Conservation (phyloP, 768 basidiomycete species). For the Hortiboletus campestris region DNA sequence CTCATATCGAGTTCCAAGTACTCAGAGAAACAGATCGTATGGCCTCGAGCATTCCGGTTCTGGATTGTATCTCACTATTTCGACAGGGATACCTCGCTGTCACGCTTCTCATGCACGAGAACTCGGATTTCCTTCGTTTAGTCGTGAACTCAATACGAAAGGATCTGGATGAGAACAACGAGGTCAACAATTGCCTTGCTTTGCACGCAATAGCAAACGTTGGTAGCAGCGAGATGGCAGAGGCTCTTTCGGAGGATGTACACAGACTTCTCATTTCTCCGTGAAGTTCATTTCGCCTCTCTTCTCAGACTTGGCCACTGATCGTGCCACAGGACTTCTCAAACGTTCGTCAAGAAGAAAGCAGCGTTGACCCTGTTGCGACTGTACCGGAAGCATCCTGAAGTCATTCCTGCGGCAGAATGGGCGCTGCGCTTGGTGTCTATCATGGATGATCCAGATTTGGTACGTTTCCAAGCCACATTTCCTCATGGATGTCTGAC, state of each 20-base stretch:
- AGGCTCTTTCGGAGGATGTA: slow-evolving; percentile 89
- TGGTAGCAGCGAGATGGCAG: slow-evolving; percentile 97
- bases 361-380: slow-evolving; percentile 91
- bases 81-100: slow-evolving; percentile 93
- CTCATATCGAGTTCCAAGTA: slow-evolving; percentile 94
- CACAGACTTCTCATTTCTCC: slow-evolving; percentile 93
- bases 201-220: slow-evolving; percentile 98
- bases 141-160: slow-evolving; percentile 99
- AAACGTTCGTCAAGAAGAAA: slow-evolving; percentile 97
- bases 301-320: slow-evolving; percentile 8
- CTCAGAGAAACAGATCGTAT: slow-evolving; percentile 97
- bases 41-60: slow-evolving; percentile 27
- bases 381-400: slow-evolving; percentile 93
- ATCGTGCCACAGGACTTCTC: slow-evolving; percentile 68
- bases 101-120: slow-evolving; percentile 97
- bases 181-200: slow-evolving; percentile 94
- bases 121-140: slow-evolving; percentile 92
- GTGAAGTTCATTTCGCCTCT: slow-evolving; percentile 43
- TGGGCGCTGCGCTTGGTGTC: slow-evolving; percentile 96
- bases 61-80: neutral
- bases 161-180: slow-evolving; percentile 91
- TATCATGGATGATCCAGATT: slow-evolving; percentile 91
- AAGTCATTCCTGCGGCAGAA: slow-evolving; percentile 88
- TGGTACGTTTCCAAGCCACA: slow-evolving; percentile 47
- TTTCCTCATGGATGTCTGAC: neutral